Percentiles rank a stretch among this genome's conserved stretches.
Evolutionary conservation across 169 alveolate genomes (phyloP).

Genomic region (Eimeria sp.): DNA sequence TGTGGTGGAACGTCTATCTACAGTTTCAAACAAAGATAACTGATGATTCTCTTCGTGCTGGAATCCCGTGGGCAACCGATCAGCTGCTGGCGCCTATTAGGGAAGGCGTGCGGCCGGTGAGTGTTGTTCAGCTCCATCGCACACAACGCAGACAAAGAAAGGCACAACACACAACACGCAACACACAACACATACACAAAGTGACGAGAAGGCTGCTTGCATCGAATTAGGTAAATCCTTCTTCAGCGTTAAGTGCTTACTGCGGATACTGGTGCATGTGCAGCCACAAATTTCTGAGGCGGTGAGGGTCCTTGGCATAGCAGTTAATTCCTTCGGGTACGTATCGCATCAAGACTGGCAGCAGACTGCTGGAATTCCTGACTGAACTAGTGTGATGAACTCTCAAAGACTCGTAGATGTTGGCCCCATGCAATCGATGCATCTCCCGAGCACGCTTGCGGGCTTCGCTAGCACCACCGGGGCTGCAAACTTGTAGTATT

Average conservation of each 20-base stretch:
- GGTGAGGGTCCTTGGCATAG: slow-evolving; percentile 55
- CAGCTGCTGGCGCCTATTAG: slow-evolving; percentile 57
- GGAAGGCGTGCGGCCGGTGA: slow-evolving; percentile 30
- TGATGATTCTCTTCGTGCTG: slow-evolving; percentile 32
- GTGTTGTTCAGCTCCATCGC: neutral
- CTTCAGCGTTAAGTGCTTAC: neutral
- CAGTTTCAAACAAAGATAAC: slow-evolving; percentile 66
- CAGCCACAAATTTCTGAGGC: slow-evolving; percentile 32
- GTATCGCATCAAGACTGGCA: neutral
- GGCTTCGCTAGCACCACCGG: neutral
- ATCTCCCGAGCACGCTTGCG: neutral
- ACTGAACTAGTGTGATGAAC: neutral
- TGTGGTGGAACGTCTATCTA: slow-evolving; percentile 75
- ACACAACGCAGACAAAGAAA: neutral
- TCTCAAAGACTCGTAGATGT: neutral
- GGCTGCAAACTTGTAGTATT: neutral
- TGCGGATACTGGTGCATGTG: neutral
- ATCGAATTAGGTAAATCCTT: neutral
- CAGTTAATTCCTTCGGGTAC: slow-evolving; percentile 71
- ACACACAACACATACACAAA: neutral
- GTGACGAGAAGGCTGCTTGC: neutral
- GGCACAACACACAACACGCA: neutral
- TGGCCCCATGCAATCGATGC: neutral
- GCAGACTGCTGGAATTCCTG: neutral
- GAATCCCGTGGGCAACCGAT: slow-evolving; percentile 67